Evolutionary conservation across 2,329 filamentous ascomycete genomes (phyloP).

Genomic region (Monosporascus sp.): DNA sequence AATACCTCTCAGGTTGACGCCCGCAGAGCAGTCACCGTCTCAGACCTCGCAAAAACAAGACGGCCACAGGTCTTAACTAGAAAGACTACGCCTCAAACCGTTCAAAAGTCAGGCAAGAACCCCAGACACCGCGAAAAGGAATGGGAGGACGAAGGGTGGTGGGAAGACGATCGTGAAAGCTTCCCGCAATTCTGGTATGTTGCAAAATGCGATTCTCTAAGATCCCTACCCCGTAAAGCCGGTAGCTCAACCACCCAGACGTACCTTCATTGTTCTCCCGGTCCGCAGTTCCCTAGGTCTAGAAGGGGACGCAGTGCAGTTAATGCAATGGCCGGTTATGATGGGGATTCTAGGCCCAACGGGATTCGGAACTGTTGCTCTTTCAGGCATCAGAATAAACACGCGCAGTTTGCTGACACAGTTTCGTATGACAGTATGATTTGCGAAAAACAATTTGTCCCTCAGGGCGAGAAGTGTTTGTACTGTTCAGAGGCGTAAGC

Average conservation of each 20-base stretch:
- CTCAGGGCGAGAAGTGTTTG: slow-evolving; percentile 50
- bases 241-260: no score
- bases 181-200: slow-evolving; percentile 63
- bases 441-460: slow-evolving; percentile 62
- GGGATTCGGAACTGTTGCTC: slow-evolving; percentile 17
- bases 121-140: slow-evolving; percentile 47
- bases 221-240: no score
- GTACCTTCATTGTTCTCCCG: no score
- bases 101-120: slow-evolving; percentile 46
- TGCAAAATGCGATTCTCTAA: slow-evolving; percentile 6
- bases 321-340: no score
- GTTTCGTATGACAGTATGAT: slow-evolving; percentile 48
- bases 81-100: slow-evolving; percentile 33
- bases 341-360: neutral
- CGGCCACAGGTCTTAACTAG: slow-evolving; percentile 41
- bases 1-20: slow-evolving; percentile 52
- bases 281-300: no score
- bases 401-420: slow-evolving; percentile 18
- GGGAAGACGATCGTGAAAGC: slow-evolving; percentile 55
- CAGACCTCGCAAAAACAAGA: slow-evolving; percentile 43
- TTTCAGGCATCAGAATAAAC: slow-evolving; percentile 9
- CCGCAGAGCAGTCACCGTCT: slow-evolving; percentile 42
- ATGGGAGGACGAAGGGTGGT: slow-evolving; percentile 43
- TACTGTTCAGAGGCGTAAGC: slow-evolving; percentile 62
- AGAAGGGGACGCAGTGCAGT: no score